A percentile compares a stretch with the other conserved stretches of the same genome.
These are phyloP conservation scores for Melanomma pulvis-pyrius DNA, from an alignment of 495 filamentous ascomycete species.

Conservation along the genomic window DNA sequence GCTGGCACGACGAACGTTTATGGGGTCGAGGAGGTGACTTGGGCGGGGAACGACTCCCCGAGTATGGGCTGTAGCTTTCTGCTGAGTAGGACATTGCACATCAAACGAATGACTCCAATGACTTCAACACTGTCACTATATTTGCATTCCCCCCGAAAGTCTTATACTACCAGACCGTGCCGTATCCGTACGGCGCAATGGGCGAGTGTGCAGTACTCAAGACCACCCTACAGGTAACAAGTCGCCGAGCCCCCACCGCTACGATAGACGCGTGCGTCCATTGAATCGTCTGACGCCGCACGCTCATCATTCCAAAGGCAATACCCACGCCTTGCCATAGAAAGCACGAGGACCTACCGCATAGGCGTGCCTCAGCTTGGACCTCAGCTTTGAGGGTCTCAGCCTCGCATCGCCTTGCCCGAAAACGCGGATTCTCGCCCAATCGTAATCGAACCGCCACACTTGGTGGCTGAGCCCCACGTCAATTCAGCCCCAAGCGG, in stretches of 20 bases:
- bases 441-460: slow-evolving; percentile 2
- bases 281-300: background rate
- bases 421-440: background rate
- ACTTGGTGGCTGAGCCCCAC: background rate
- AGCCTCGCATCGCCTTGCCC: background rate
- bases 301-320: background rate
- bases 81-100: slow-evolving; percentile 5
- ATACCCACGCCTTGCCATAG: background rate
- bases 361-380: background rate
- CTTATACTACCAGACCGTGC: background rate
- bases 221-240: background rate
- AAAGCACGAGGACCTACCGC: background rate
- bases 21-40: background rate
- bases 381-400: background rate
- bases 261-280: background rate
- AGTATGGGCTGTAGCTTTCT: background rate
- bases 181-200: background rate
- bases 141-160: background rate
- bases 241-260: background rate
- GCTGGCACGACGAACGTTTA: slow-evolving; percentile 8
- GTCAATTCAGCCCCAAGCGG: background rate
- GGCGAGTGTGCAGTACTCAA: background rate
- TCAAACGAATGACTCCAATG: slow-evolving; percentile 10
- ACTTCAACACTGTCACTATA: background rate
- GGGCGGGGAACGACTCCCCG: background rate